phyloP scores from a whole-genome alignment of 2,329 filamentous ascomycete genomes.

The Paracoccidioides lutzii region DNA sequence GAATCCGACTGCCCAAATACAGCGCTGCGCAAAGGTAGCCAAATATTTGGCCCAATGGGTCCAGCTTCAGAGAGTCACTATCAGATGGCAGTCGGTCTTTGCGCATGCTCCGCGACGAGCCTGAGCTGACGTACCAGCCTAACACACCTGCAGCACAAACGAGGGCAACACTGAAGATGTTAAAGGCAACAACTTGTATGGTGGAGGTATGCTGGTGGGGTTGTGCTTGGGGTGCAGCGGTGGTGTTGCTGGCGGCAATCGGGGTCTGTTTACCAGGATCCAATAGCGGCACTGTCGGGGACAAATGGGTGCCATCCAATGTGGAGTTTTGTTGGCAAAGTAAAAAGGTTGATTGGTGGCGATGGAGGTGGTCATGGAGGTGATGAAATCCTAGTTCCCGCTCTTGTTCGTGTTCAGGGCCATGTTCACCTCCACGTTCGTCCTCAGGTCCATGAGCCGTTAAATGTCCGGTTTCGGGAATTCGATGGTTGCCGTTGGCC shows the following conservation, averaged over 20 bases:
- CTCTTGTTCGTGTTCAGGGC: conserved; percentile 5
- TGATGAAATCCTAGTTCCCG: background rate
- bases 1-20: conserved; percentile 79
- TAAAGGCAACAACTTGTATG: conserved; percentile 50
- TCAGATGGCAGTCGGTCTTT: conserved; percentile 8
- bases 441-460: background rate
- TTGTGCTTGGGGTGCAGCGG: conserved; percentile 3
- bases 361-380: background rate
- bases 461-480: background rate
- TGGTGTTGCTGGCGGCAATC: conserved; percentile 15
- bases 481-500: background rate
- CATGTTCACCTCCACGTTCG: background rate
- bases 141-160: conserved; percentile 71
- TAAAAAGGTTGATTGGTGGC: conserved; percentile 12
- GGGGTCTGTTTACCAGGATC: conserved; percentile 30
- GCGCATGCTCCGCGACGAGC: conserved; percentile 24
- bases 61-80: conserved; percentile 47
- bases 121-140: conserved; percentile 67
- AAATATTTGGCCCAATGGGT: conserved; percentile 72
- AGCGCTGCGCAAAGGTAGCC: conserved; percentile 83
- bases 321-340: conserved; percentile 38
- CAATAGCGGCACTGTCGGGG: conserved; percentile 69
- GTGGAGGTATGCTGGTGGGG: conserved; percentile 23
- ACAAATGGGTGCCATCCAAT: conserved; percentile 56
- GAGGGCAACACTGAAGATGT: conserved; percentile 60